These are phyloP conservation scores for Cryptococcus sp. DNA, from an alignment of 1,284 basidiomycete species.

Conservation along the genomic window DNA sequence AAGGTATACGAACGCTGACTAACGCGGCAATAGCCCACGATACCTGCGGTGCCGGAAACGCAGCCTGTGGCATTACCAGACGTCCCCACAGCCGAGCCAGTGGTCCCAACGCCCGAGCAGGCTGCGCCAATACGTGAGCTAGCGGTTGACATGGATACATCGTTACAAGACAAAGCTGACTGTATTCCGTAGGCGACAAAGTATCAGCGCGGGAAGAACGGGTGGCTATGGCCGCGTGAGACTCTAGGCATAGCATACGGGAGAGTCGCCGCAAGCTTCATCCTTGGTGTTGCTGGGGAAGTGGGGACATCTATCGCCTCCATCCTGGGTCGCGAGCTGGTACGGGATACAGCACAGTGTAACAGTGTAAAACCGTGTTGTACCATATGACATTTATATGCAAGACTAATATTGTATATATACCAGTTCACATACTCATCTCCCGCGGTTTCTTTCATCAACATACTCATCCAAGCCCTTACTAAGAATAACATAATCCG, in stretches of 20 bases:
- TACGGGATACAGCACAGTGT: neutral
- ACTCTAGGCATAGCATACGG: constrained; percentile 9
- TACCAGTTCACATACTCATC: no score
- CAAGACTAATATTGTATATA: no score
- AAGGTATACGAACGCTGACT: neutral
- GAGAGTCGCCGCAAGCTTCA: constrained; percentile 19
- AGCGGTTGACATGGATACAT: neutral
- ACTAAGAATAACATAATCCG: constrained; percentile 1
- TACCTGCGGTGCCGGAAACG: constrained; percentile 33
- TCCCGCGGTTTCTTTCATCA: no score
- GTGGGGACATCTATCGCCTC: constrained; percentile 9
- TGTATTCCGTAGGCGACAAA: constrained; percentile 8
- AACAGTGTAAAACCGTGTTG: no score
- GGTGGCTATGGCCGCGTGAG: constrained; percentile 57
- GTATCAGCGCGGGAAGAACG: constrained; percentile 43
- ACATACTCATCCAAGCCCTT: constrained; percentile 7
- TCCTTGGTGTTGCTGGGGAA: neutral
- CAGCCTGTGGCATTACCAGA: constrained; percentile 54
- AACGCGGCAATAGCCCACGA: constrained; percentile 29
- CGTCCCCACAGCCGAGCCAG: constrained; percentile 58
- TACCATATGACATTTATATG: no score
- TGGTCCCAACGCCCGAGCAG: constrained; percentile 25
- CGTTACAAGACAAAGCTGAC: constrained; percentile 13
- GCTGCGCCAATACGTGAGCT: constrained; percentile 35
- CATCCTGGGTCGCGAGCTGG: constrained; percentile 2